Base-by-base conservation (phyloP, 1,284 basidiomycete genomes). In the Stygiomarasmius scandens region DNA sequence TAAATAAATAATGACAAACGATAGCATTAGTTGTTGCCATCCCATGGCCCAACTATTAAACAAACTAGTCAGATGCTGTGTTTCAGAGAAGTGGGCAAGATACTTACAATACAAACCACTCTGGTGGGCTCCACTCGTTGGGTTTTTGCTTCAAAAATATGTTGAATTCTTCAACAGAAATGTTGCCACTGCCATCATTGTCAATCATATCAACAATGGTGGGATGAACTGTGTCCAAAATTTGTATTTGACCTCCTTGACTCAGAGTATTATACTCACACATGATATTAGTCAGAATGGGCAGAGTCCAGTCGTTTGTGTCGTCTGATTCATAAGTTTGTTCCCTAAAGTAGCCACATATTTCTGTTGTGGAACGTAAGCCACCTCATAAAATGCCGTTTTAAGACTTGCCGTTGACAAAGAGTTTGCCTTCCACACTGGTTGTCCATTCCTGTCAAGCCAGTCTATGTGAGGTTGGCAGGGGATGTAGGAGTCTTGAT, bases 151-250 rank as follows among this genome's bases (percentile, higher is more conserved):
- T 63, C 47, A 71, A 59, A 51, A 71, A 73, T 2, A 65, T 57
- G 55, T 73, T 72, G 36, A 70, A 64, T 57, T 73, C 70, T n/a
- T 68, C 59, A 5, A 71, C 66, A 6, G 71, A 71, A 8, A 73
- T 59, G 50, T 69, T 72, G 10, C 71, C 71, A 46, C 68, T 70
- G 2, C 65, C 66, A 46, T 73, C 71, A 29, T 66, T 66, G 51
- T 73, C 71, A 23, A 73, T 69, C 5, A 69, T 70, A 47, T 73
- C 71, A 6, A 66, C 66, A 43, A 73, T 70, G 19, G 66, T 64
- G 9, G 69, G 65, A 49, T 72, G 69, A 54, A 67, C 69, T 68
- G 38, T 8, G 50, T 6, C 12, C 5, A 32, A 32, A 41, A 32
- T 49, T 11, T 20, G 20, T 32, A 32, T 32, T 32, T 12, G 6